A percentile compares a stretch with the other conserved stretches of the same genome.
Conservation (phyloP, 169 alveolate genomes). For the Plasmodium berghei region DNA sequence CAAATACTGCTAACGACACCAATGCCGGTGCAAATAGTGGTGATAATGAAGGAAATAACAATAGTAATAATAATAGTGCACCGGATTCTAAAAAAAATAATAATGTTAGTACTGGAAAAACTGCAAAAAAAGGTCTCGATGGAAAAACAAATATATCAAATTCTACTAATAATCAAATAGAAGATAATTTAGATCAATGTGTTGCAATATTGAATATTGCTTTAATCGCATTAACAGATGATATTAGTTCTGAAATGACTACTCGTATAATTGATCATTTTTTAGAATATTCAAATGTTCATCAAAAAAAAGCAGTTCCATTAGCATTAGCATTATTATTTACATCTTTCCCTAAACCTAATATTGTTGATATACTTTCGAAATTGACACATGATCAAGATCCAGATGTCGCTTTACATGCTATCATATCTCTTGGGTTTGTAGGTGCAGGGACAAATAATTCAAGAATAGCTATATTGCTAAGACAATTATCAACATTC, state of each 20-base stretch:
- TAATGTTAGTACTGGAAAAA: constrained; percentile 25
- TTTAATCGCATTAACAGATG: constrained; percentile 96
- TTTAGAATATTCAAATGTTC: constrained; percentile 79
- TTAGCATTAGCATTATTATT: constrained; percentile 97
- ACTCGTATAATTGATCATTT: constrained; percentile 87
- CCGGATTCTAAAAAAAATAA: constrained; percentile 20
- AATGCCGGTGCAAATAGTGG: constrained; percentile 58
- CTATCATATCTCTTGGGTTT: constrained; percentile 97
- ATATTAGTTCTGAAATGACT: constrained; percentile 94
- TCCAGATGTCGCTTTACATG: constrained; percentile 94
- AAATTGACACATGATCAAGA: constrained; percentile 98
- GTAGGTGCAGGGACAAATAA: constrained; percentile 96
- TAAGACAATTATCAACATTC: constrained; percentile 96
- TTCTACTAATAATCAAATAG: constrained; percentile 79
- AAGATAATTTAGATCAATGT: constrained; percentile 81
- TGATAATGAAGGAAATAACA: constrained; percentile 55
- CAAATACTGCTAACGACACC: constrained; percentile 21
- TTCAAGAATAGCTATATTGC: constrained; percentile 95
- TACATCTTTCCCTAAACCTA: constrained; percentile 96
- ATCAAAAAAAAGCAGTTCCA: constrained; percentile 97
- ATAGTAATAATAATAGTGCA: constrained; percentile 35
- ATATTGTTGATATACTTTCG: constrained; percentile 87
- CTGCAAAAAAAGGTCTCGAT: constrained; percentile 2
- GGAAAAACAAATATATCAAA: background rate
- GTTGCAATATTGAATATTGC: constrained; percentile 96